Conservation (phyloP, 768 basidiomycete genomes). For the Sporobolomyces roseus region DNA sequence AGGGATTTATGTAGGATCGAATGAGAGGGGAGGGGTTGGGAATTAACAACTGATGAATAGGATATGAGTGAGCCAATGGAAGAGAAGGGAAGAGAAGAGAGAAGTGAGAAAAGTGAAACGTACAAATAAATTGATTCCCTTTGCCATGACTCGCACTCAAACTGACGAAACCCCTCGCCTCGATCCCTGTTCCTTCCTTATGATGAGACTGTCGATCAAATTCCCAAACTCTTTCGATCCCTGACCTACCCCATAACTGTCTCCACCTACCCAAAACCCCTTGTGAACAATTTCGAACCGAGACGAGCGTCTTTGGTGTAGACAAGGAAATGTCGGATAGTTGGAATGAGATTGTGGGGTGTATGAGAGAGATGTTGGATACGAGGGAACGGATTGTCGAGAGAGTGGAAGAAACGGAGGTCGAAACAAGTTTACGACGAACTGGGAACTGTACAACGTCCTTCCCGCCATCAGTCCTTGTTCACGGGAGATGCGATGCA, state of each 20-base stretch:
- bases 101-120: background rate
- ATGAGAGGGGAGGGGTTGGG: constrained; percentile 60
- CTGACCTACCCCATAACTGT: constrained; percentile 35
- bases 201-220: no score
- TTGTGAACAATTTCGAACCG: background rate
- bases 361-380: constrained; percentile 5
- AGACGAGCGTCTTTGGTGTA: constrained; percentile 11
- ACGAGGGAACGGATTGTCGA: constrained; percentile 6
- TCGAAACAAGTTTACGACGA: constrained; percentile 20
- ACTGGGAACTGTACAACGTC: constrained; percentile 27
- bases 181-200: constrained; percentile 51
- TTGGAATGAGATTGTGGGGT: constrained; percentile 25
- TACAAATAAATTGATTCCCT: constrained; percentile 85
- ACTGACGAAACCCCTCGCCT: constrained; percentile 65
- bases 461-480: no score
- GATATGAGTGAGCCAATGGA: background rate
- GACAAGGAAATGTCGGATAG: constrained; percentile 4
- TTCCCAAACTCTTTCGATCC: constrained; percentile 26
- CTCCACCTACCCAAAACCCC: constrained; percentile 31
- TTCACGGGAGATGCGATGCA: no score
- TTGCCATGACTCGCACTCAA: constrained; percentile 48
- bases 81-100: background rate
- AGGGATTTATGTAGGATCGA: constrained; percentile 65
- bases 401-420: no score
- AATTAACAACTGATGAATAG: constrained; percentile 78